Percentiles rank a stretch among this genome's conserved stretches.
phyloP scores from a whole-genome alignment of 1,284 basidiomycete species.

The Spongispora temasekensis region DNA sequence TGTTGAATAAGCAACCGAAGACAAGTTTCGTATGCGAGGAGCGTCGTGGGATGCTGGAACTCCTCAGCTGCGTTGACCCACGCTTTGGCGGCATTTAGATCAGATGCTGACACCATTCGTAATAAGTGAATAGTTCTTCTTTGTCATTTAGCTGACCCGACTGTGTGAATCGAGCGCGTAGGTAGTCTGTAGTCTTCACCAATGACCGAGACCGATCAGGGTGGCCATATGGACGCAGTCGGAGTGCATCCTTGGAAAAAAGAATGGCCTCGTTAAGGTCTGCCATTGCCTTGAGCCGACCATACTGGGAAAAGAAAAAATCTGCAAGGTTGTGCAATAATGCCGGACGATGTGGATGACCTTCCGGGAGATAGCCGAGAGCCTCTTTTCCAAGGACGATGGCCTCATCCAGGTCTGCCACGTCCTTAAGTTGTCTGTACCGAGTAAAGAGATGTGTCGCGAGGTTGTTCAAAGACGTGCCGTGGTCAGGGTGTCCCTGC shows the following conservation, averaged over 20 bases:
- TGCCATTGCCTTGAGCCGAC: background rate
- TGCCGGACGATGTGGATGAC: background rate
- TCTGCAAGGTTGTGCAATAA: background rate
- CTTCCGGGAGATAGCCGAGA: background rate
- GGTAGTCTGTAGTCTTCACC: background rate
- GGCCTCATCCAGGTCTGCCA: background rate
- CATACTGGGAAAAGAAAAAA: background rate
- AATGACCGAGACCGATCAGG: background rate
- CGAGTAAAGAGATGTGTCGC: background rate
- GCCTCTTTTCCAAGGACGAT: background rate
- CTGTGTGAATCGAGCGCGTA: background rate
- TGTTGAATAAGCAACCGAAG: background rate
- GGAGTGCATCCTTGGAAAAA: background rate
- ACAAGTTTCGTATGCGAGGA: background rate
- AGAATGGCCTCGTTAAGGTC: background rate
- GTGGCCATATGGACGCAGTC: background rate
- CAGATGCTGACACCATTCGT: background rate
- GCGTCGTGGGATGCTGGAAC: background rate
- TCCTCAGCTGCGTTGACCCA: background rate
- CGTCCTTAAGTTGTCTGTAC: background rate
- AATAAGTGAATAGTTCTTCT: background rate
- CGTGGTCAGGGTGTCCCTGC: background rate
- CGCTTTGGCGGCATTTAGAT: background rate
- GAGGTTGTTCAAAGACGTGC: no score
- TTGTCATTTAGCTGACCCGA: background rate